Evolutionary conservation across 1,284 basidiomycete genomes (phyloP).

Genomic region (Papiliotrema laurentii): DNA sequence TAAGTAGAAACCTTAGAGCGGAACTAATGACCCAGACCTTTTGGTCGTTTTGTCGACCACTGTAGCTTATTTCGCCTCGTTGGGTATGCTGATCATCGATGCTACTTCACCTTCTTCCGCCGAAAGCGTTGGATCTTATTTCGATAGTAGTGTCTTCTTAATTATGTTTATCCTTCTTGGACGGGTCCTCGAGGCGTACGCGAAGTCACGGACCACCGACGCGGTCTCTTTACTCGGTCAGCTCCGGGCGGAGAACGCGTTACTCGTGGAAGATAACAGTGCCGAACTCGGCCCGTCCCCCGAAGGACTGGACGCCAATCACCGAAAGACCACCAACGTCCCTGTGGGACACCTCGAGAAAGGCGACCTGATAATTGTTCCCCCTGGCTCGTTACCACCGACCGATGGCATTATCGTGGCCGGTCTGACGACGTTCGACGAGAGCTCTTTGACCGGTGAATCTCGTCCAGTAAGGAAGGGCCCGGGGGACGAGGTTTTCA

Average conservation of each 20-base stretch:
- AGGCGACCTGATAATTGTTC: conserved; percentile 69
- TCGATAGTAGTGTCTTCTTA: conserved; percentile 73
- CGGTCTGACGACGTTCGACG: conserved; percentile 62
- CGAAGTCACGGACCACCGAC: conserved; percentile 56
- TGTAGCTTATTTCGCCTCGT: conserved; percentile 70
- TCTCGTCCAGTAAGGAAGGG: conserved; percentile 60
- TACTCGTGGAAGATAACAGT: conserved; percentile 48
- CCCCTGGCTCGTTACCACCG: conserved; percentile 66
- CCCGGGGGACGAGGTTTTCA: conserved; percentile 62
- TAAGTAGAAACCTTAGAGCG: no score
- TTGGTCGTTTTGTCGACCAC: conserved; percentile 61
- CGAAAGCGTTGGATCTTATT: conserved; percentile 68
- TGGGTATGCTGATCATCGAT: conserved; percentile 64
- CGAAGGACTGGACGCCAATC: background rate
- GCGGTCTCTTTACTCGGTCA: conserved; percentile 66
- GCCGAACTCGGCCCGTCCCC: background rate
- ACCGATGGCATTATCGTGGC: conserved; percentile 64
- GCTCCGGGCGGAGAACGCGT: conserved; percentile 62
- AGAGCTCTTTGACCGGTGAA: conserved; percentile 81
- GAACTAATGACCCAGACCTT: no score
- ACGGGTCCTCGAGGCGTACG: conserved; percentile 49
- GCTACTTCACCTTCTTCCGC: conserved; percentile 38
- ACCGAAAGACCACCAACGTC: conserved; percentile 25
- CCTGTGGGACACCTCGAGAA: conserved; percentile 64
- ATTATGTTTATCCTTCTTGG: conserved; percentile 75